phyloP scores from a whole-genome alignment of 2,329 filamentous ascomycete genomes.

The Cladosporium phlei region DNA sequence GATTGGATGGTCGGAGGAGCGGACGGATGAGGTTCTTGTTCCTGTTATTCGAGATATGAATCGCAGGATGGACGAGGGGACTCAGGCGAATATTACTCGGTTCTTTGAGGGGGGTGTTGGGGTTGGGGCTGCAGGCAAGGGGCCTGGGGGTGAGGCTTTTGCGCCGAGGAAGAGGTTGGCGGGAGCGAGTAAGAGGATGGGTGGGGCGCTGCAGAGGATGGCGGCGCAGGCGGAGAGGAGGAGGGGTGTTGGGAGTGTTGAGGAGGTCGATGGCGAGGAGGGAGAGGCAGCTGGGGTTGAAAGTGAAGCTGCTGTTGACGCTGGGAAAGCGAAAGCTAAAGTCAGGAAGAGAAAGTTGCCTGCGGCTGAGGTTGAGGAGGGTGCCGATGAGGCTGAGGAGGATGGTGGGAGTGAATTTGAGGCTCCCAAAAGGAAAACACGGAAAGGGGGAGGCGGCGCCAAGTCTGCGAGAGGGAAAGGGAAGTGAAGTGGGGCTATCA shows the following conservation, averaged over 20 bases:
- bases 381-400: slow-evolving; percentile 6
- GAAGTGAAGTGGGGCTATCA: too few relatives aligned
- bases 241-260: slow-evolving; percentile 12
- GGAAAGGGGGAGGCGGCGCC: slow-evolving; percentile 15
- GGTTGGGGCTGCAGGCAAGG: slow-evolving; percentile 47
- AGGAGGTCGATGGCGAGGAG: slow-evolving; percentile 8
- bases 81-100: slow-evolving; percentile 91
- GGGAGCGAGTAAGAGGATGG: slow-evolving; percentile 70
- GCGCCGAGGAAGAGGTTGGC: slow-evolving; percentile 60
- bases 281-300: slow-evolving; percentile 5
- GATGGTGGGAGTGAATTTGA: slow-evolving; percentile 19
- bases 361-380: background rate
- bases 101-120: slow-evolving; percentile 77
- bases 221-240: slow-evolving; percentile 48
- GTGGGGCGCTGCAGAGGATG: slow-evolving; percentile 65
- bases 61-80: slow-evolving; percentile 77
- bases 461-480: slow-evolving; percentile 5
- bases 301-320: background rate
- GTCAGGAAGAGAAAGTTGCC: slow-evolving; percentile 6
- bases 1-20: slow-evolving; percentile 86
- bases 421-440: slow-evolving; percentile 8
- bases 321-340: background rate
- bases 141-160: slow-evolving; percentile 53
- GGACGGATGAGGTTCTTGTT: slow-evolving; percentile 91
- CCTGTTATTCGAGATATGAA: slow-evolving; percentile 97